Evolutionary conservation across 2,329 filamentous ascomycete species (phyloP), one percentile per base, ranked within the genome.

Genomic region (Chaetoscypha palmicola): DNA sequence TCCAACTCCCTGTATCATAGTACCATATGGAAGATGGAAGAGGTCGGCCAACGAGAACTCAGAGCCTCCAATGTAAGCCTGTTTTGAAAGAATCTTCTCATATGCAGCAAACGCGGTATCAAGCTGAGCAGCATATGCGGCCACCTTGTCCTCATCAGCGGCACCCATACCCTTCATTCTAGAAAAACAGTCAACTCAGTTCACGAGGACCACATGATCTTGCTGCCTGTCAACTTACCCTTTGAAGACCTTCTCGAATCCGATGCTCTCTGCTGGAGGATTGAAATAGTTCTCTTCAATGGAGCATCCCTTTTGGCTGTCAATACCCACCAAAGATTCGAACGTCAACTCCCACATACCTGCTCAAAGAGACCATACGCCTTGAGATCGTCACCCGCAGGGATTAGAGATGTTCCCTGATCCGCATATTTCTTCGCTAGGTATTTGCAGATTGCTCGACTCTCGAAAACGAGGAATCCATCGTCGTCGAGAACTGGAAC

Each of bases 401-500:
- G 55, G 22, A 62, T 46, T 43, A 56, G 37, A 32, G 53, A 44
- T 22, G 54, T 49, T 35, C 58, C 51, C 45, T 58, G 43, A 45
- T 51, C 52, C 30, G 58, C 50, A 36, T 63, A 64, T 47, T 60
- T 64, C 47, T 38, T 47, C 14, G 49, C 55, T 23, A 58, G 44
- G 28, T 60, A 60, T 20, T 52, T 55, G 31, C 47, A 51, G 38
- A 65, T 65, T 5, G 62, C 62, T 44, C 62, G 52, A 45, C 58
- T 62, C 49, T 63, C 60, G 41, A 48, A 57, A 2, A 65, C 24
- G n/a, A 58, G 31, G 23, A 57, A 59, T 1, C 58, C 62, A 32
- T 60, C 58, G 37, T 65, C 63, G 3, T 63, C 56, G 2, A 65
- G 45, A n/a, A 59, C 54, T 9, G 63, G 63, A 0, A 65, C 49